Base-by-base conservation (phyloP, 495 filamentous ascomycete genomes). In the Annulohypoxylon stygium region DNA sequence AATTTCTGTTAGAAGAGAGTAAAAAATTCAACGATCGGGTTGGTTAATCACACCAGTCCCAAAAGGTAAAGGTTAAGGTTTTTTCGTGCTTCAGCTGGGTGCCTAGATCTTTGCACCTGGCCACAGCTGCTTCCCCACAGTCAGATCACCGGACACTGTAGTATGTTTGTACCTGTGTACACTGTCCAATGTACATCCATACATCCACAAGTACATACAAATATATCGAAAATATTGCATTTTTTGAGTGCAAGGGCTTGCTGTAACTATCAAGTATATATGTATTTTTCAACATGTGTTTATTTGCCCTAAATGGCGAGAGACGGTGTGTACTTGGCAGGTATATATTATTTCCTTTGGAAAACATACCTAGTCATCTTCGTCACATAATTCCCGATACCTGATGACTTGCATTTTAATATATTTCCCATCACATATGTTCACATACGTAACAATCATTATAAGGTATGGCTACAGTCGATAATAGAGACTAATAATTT, bases 31-130 rank as follows among this genome's bases (percentile, higher is more conserved):
- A 25, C 57, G 36, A 43, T 43, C 57, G 20, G 57, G 57, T 43
- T 41, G 36, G 57, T 43, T 23, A 36, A 39, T 60, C 57, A 59
- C 48, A 65, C 71, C 61, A 69, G 66, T 54, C 71, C 68, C 66
- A 61, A 48, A 54, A 63, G 11, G 57, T 55, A 11, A 69, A 53
- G 23, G 58, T 62, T 51, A 60, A 41, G 61, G 23, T 34, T 70
- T 70, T 70, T 70, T 45, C 55, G n/a, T 34, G 26, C 25, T 39
- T 57, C 33, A 37, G 20, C 33, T 66, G 25, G 23, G 43, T 14
- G 14, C 39, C 39, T 16, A 36, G 33, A 7, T 41, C 30, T 30
- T 65, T 16, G 20, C 47, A 53, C 48, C 30, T 34, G 47, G 11
- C 5, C 16, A n/a, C 36, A 48, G 34, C 12, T 65, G 61, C 61